A percentile compares a stretch with the other conserved stretches of the same genome.
Evolutionary conservation across 768 basidiomycete genomes (phyloP).

Genomic region (Termitomyces sp.): DNA sequence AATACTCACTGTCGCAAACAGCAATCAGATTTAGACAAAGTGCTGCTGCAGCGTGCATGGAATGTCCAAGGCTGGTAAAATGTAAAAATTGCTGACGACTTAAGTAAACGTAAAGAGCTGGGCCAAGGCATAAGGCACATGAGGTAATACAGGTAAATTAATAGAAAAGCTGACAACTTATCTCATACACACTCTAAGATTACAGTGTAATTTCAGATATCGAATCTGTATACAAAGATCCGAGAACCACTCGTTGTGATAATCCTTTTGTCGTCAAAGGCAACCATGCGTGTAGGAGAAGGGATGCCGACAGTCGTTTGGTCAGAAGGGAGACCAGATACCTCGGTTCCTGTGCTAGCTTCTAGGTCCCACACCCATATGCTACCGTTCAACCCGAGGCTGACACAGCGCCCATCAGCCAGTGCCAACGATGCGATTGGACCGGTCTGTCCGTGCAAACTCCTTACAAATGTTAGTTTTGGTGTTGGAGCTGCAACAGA

Average conservation of each 20-base stretch:
- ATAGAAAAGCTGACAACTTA: neutral
- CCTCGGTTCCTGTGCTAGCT: constrained; percentile 41
- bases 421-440: constrained; percentile 63
- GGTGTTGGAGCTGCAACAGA: constrained; percentile 49
- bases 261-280: constrained; percentile 73
- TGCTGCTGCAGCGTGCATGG: neutral
- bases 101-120: too few species aligned
- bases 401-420: constrained; percentile 80
- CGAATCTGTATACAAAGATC: constrained; percentile 50
- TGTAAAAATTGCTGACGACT: too few species aligned
- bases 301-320: neutral
- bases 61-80: neutral
- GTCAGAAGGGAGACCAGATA: constrained; percentile 22
- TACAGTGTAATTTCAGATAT: constrained; percentile 32
- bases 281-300: constrained; percentile 37
- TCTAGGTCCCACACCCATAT: constrained; percentile 90
- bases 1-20: neutral
- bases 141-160: too few species aligned
- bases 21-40: neutral
- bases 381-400: constrained; percentile 62
- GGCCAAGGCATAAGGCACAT: too few species aligned
- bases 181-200: neutral
- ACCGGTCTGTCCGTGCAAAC: constrained; percentile 62
- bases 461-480: constrained; percentile 67
- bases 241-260: constrained; percentile 41